Evolutionary conservation across 23 red algal species (phyloP).

Genomic region (Gracilaria gracilis): DNA sequence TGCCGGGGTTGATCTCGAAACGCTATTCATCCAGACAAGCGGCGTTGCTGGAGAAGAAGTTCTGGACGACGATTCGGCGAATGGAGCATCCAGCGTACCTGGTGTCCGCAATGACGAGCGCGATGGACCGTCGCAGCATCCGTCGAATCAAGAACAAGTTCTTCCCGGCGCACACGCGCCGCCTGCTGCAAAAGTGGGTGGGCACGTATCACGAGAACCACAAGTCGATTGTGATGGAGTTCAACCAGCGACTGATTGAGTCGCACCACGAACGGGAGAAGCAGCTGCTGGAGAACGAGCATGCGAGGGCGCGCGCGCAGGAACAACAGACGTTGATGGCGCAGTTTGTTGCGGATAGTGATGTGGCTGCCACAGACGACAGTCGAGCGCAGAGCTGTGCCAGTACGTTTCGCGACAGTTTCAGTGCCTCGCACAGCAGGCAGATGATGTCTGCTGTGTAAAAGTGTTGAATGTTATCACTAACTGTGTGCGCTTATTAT

Average conservation of each 20-base stretch:
- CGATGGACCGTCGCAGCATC: constrained; percentile 27
- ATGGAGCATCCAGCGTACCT: constrained; percentile 22
- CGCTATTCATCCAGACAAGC: constrained; percentile 23
- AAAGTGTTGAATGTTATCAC: not conserved
- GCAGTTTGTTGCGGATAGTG: not conserved
- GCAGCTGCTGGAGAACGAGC: constrained; percentile 47
- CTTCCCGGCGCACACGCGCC: constrained; percentile 10
- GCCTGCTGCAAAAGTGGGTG: constrained; percentile 7
- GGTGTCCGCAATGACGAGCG: constrained; percentile 27
- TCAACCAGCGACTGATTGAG: constrained; percentile 36
- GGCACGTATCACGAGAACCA: constrained; percentile 36
- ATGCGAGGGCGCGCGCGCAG: constrained; percentile 22
- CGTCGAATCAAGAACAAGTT: constrained; percentile 44
- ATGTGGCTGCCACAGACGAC: constrained; percentile 4
- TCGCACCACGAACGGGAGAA: constrained; percentile 33
- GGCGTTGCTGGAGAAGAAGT: constrained; percentile 29
- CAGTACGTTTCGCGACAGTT: constrained; percentile 42
- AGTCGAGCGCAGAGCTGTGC: constrained; percentile 36
- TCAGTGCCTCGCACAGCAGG: constrained; percentile 23
- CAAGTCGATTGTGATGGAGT: constrained; percentile 21
- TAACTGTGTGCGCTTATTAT: not conserved
- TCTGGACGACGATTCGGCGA: constrained; percentile 21
- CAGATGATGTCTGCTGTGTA: constrained; percentile 32
- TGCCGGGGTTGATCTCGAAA: constrained; percentile 28
- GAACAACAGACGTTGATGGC: not conserved